phyloP scores from a whole-genome alignment of 805 yeast species.

The Candida multigemmis region DNA sequence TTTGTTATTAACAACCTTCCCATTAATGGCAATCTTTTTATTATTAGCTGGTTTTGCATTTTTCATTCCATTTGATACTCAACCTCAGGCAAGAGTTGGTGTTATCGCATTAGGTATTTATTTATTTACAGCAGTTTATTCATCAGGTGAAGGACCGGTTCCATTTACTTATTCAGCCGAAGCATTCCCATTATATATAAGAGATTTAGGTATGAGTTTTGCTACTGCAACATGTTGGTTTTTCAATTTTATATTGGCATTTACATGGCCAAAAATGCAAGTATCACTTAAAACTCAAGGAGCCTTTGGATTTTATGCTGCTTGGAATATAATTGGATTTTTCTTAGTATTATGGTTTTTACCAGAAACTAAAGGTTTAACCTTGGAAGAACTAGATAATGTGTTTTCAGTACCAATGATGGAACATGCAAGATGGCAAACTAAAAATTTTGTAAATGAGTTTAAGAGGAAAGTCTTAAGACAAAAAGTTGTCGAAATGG shows the following conservation, averaged over 20 bases:
- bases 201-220: conserved; percentile 74
- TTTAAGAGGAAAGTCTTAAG: conserved; percentile 38
- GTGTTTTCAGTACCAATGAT: conserved; percentile 55
- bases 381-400: conserved; percentile 70
- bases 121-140: conserved; percentile 62
- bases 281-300: conserved; percentile 69
- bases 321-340: conserved; percentile 68
- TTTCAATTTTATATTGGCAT: conserved; percentile 59
- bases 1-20: conserved; percentile 50
- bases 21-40: conserved; percentile 52
- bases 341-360: conserved; percentile 62
- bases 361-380: conserved; percentile 59
- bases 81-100: conserved; percentile 48
- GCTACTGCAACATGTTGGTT: conserved; percentile 74
- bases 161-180: conserved; percentile 88
- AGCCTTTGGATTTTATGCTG: conserved; percentile 85
- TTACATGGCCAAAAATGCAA: conserved; percentile 72
- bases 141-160: conserved; percentile 84
- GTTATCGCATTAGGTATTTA: conserved; percentile 68
- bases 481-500: conserved; percentile 36
- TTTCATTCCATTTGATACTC: conserved; percentile 44
- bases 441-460: conserved; percentile 24
- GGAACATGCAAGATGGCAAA: conserved; percentile 42
- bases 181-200: conserved; percentile 64
- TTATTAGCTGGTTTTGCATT: conserved; percentile 63